phyloP scores from a whole-genome alignment of 176 grass and related monocot genomes.

The Guadua angustifolia region DNA sequence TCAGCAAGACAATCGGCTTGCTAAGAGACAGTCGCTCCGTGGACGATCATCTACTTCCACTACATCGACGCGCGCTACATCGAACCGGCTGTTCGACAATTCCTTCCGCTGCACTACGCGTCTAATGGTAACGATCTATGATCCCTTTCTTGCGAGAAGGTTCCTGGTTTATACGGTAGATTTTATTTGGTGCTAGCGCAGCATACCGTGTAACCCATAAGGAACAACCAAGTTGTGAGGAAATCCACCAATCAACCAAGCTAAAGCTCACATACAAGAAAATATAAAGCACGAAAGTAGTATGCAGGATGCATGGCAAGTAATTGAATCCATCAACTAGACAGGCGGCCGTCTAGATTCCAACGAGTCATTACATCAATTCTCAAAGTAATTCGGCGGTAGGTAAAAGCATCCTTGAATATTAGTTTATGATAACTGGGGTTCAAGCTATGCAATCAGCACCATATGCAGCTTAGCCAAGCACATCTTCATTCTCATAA shows the following conservation, averaged over 20 bases:
- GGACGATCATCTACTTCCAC: no score
- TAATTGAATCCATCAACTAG: background rate
- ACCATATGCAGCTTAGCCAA: background rate
- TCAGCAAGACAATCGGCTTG: no score
- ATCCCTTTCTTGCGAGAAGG: no score
- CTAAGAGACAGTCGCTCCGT: no score
- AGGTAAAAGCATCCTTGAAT: background rate
- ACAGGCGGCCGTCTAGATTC: background rate
- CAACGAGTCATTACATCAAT: background rate
- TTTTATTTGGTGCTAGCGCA: no score
- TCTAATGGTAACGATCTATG: no score
- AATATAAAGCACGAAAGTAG: background rate
- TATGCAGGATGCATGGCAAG: background rate
- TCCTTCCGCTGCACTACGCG: no score
- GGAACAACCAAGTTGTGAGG: no score
- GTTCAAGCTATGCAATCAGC: background rate
- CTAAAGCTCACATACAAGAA: background rate
- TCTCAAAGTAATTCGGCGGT: background rate
- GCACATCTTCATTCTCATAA: constrained; percentile 29
- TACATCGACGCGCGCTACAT: no score
- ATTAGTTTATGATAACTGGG: background rate
- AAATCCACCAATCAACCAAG: background rate
- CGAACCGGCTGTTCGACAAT: no score
- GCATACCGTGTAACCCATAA: no score
- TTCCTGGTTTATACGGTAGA: no score